These are phyloP conservation scores for Cyberlindnera nakhonratchasimensis DNA, from an alignment of 805 yeast genomes.

Conservation along the genomic window DNA sequence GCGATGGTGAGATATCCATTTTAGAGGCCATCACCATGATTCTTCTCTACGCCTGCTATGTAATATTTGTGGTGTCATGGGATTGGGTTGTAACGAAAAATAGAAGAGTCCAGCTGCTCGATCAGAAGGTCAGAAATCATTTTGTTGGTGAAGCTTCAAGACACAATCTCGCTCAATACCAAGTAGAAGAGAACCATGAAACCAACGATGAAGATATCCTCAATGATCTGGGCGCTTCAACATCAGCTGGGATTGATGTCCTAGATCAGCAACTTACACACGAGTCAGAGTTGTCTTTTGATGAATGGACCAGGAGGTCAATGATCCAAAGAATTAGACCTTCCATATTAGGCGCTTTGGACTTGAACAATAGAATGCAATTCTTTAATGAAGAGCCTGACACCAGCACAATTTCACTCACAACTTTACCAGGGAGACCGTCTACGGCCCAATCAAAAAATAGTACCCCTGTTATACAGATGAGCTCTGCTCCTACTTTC, in stretches of 20 bases:
- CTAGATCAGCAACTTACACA: conserved; percentile 15
- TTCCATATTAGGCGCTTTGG: conserved; percentile 25
- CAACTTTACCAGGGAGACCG: conserved; percentile 10
- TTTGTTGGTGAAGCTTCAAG: conserved; percentile 13
- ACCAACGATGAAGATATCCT: conserved; percentile 24
- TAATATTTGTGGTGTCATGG: conserved; percentile 39
- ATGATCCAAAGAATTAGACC: conserved; percentile 20
- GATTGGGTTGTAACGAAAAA: conserved; percentile 20
- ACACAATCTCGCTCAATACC: conserved; percentile 7
- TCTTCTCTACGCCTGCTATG: conserved; percentile 55
- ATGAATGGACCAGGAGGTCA: conserved; percentile 21
- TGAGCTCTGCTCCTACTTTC: conserved; percentile 24
- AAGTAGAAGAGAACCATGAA: conserved; percentile 21
- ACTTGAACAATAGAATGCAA: conserved; percentile 19
- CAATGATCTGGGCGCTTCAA: conserved; percentile 7
- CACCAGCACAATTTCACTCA: conserved; percentile 14
- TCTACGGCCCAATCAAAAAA: background rate
- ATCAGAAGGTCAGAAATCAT: conserved; percentile 25
- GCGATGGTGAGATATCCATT: conserved; percentile 54
- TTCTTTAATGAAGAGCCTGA: conserved; percentile 4
- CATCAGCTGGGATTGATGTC: conserved; percentile 16
- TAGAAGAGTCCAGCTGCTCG: conserved; percentile 19
- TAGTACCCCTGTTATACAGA: conserved; percentile 8
- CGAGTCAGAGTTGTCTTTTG: conserved; percentile 14
- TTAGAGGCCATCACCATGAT: conserved; percentile 58